Percentiles rank a stretch among this genome's conserved stretches.
phyloP scores from a whole-genome alignment of 148 eudicot genomes.

The Nepenthes gracilis region DNA sequence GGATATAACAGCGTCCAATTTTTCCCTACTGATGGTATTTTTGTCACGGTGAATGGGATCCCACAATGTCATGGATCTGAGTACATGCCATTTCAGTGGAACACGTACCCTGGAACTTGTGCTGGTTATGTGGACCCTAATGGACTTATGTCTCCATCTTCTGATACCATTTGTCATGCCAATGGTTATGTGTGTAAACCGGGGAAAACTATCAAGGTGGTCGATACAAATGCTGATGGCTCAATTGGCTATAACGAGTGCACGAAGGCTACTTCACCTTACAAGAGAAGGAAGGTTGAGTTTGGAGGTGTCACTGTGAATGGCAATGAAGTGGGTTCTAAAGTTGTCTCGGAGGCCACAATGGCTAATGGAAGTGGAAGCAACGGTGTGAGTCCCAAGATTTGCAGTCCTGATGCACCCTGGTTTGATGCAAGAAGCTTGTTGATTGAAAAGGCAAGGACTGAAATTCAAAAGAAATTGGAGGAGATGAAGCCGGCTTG shows the following conservation, averaged over 20 bases:
- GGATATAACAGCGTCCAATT: constrained; percentile 33
- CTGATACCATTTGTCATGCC: constrained; percentile 23
- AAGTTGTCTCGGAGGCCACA: constrained; percentile 23
- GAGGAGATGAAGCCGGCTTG: constrained; percentile 26
- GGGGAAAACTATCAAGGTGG: constrained; percentile 19
- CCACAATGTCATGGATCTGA: constrained; percentile 61
- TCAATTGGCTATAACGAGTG: constrained; percentile 23
- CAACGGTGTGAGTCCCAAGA: constrained; percentile 17
- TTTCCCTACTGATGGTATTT: constrained; percentile 34
- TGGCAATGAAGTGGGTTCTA: constrained; percentile 22
- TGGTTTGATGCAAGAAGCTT: constrained; percentile 53
- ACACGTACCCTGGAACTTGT: constrained; percentile 37
- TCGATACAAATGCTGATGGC: constrained; percentile 23
- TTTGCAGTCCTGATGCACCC: constrained; percentile 31
- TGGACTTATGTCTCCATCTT: constrained; percentile 24
- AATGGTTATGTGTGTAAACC: constrained; percentile 28
- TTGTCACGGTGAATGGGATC: constrained; percentile 32
- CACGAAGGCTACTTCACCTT: constrained; percentile 43
- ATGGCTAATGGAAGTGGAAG: constrained; percentile 34
- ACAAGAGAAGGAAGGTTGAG: constrained; percentile 62
- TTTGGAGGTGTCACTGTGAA: constrained; percentile 13
- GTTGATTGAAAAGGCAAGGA: constrained; percentile 64
- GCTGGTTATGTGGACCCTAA: constrained; percentile 36
- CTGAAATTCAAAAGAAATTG: constrained; percentile 38
- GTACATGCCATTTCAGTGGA: constrained; percentile 60